Evolutionary conservation across 306 rosid species (phyloP).

Genomic region (Luffa aegyptiaca): DNA sequence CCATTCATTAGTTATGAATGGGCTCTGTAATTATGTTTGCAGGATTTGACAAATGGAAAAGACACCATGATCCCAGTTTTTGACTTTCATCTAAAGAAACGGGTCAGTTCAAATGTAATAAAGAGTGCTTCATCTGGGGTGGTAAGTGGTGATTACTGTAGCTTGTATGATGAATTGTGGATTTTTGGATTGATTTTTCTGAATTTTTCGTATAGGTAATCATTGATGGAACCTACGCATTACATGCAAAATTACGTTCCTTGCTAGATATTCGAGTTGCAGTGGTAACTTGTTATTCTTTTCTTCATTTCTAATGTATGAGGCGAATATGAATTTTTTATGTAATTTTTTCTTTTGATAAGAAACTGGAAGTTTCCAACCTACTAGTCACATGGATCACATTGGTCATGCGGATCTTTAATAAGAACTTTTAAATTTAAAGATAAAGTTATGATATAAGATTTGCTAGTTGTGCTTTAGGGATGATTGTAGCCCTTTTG

Average conservation of each 20-base stretch:
- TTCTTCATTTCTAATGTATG: not conserved
- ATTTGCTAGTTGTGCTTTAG: not conserved
- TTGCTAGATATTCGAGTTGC: slow-evolving; percentile 98
- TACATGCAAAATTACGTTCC: slow-evolving; percentile 94
- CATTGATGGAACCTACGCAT: slow-evolving; percentile 94
- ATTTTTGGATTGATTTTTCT: slow-evolving; percentile 6
- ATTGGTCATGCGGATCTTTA: not conserved
- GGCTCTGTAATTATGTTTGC: slow-evolving; percentile 19
- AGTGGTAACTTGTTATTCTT: slow-evolving; percentile 43
- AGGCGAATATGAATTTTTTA: not conserved
- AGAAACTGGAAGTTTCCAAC: not conserved
- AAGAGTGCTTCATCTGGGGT: slow-evolving; percentile 80
- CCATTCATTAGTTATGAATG: slow-evolving; percentile 7
- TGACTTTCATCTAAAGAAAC: slow-evolving; percentile 84
- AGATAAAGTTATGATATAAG: not conserved
- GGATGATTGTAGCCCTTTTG: not conserved
- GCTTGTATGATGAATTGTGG: slow-evolving; percentile 1
- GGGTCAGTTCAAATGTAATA: slow-evolving; percentile 57
- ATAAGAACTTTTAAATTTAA: not conserved
- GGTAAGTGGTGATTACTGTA: slow-evolving; percentile 43
- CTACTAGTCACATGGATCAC: not conserved
- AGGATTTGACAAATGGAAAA: slow-evolving; percentile 86
- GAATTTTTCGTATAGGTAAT: slow-evolving; percentile 48
- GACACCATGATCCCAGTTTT: slow-evolving; percentile 68
- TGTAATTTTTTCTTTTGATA: not conserved